phyloP scores from a whole-genome alignment of 2,329 filamentous ascomycete species.

The Fusarium sp. region DNA sequence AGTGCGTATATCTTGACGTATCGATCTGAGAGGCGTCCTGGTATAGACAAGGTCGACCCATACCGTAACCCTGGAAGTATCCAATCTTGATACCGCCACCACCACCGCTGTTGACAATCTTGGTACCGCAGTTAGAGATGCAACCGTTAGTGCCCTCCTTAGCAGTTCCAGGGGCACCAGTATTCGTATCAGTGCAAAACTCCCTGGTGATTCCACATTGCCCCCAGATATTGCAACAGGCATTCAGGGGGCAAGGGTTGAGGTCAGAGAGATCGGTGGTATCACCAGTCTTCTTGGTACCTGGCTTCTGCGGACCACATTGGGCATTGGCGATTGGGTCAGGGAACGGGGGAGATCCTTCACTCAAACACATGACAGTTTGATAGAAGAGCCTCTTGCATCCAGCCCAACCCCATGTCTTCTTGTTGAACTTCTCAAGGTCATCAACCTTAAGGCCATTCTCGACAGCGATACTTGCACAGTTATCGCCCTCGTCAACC shows the following conservation, averaged over 20 bases:
- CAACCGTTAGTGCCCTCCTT: constrained; percentile 28
- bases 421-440: not conserved
- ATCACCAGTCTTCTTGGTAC: not conserved
- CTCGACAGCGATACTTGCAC: not conserved
- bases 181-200: constrained; percentile 5
- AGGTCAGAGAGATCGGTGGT: not conserved
- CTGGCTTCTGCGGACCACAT: not conserved
- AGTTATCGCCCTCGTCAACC: not conserved
- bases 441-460: not conserved
- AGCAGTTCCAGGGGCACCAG: not conserved
- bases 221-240: not conserved
- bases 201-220: not conserved
- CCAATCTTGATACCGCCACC: not conserved
- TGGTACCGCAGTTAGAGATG: constrained; percentile 55
- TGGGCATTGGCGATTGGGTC: not conserved
- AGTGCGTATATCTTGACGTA: constrained; percentile 24
- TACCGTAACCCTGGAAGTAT: constrained; percentile 12
- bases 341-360: not conserved
- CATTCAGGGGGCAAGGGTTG: constrained; percentile 1
- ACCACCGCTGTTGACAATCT: constrained; percentile 25
- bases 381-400: not conserved
- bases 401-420: not conserved
- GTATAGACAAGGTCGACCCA: constrained; percentile 24
- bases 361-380: not conserved
- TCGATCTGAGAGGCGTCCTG: constrained; percentile 42